Evolutionary conservation across 495 filamentous ascomycete species (phyloP).

Genomic region (Peziza echinospora): DNA sequence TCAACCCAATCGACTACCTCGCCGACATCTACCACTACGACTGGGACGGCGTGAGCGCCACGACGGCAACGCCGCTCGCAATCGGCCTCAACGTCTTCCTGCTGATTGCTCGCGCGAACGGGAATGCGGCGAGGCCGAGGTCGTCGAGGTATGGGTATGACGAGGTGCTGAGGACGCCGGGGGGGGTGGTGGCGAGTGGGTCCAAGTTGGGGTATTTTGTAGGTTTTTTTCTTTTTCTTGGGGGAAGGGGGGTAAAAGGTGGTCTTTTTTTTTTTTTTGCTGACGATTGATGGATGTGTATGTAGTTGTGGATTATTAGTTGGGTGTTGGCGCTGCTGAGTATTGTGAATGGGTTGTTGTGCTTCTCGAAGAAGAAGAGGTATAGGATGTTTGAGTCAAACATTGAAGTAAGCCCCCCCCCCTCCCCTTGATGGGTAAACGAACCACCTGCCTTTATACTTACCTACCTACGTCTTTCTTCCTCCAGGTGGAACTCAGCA

Average conservation of each 20-base stretch:
- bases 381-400: conserved; percentile 69
- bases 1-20: conserved; percentile 75
- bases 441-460: too few species aligned
- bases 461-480: too few species aligned
- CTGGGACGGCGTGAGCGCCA: conserved; percentile 59
- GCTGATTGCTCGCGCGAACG: conserved; percentile 63
- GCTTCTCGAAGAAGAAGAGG: conserved; percentile 57
- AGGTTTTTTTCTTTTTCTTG: too few species aligned
- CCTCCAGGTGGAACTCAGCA: conserved; percentile 36
- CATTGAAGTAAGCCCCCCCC: conserved; percentile 12
- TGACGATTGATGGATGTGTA: too few species aligned
- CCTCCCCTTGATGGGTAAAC: too few species aligned
- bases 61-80: conserved; percentile 52
- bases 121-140: too few species aligned
- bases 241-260: too few species aligned
- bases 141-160: too few species aligned
- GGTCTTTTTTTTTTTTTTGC: too few species aligned
- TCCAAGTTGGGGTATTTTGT: conserved; percentile 65
- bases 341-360: conserved; percentile 53
- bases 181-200: too few species aligned
- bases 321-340: conserved; percentile 29
- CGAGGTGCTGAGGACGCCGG: too few species aligned
- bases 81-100: conserved; percentile 55
- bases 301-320: too few species aligned
- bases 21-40: conserved; percentile 76